Conservation (phyloP, 257 asterid species). For the Petunia axillaris region DNA sequence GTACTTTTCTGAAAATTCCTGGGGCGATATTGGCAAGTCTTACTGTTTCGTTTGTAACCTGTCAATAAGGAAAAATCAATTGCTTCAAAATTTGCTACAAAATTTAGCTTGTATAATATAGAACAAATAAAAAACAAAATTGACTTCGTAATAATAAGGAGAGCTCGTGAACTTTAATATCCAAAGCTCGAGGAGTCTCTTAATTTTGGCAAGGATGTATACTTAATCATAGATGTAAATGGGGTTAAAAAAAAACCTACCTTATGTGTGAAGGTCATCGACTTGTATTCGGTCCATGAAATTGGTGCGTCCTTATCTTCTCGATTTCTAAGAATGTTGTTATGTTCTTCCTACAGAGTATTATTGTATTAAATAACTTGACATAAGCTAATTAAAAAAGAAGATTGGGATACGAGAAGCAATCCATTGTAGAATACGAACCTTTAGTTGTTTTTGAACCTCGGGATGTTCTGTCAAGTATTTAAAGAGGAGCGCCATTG, state of each 20-base stretch:
- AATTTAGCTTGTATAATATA: not conserved
- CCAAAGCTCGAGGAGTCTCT: too few species aligned
- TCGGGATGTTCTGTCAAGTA: not conserved
- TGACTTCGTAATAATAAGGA: not conserved
- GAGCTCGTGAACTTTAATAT: too few species aligned
- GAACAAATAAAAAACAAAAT: not conserved
- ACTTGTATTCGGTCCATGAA: constrained; percentile 25
- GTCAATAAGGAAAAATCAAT: not conserved
- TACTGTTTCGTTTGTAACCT: not conserved
- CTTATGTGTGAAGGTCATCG: constrained; percentile 28
- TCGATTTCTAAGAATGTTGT: constrained; percentile 1
- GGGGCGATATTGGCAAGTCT: not conserved
- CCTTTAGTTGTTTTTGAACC: not conserved
- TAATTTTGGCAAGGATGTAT: not conserved
- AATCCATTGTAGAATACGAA: not conserved
- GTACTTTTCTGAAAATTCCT: not conserved
- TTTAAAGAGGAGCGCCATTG: not conserved
- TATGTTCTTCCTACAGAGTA: constrained; percentile 23
- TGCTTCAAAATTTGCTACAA: not conserved
- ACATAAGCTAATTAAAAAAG: not conserved
- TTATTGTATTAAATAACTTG: not conserved
- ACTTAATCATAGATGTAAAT: not conserved
- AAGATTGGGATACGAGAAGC: not conserved
- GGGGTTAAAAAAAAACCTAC: not conserved
- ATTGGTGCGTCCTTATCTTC: constrained; percentile 16